These are phyloP conservation scores for Celoporthe dispersa DNA, from an alignment of 2,329 filamentous ascomycete species.

Conservation along the genomic window DNA sequence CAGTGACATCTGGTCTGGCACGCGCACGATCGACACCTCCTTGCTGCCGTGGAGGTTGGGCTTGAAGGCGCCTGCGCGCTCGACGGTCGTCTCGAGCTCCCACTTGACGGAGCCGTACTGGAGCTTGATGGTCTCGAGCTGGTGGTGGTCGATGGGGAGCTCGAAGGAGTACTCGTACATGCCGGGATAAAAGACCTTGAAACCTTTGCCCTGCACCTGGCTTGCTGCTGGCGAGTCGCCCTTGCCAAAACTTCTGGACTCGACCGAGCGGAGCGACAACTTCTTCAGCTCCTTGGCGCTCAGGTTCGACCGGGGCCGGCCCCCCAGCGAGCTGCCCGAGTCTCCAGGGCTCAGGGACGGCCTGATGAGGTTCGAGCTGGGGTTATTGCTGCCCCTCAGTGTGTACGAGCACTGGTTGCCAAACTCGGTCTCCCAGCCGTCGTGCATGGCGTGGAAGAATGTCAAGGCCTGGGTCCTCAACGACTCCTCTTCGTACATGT, in stretches of 20 bases:
- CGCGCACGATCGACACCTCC: slow-evolving; percentile 81
- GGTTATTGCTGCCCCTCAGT: slow-evolving; percentile 45
- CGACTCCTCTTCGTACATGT: slow-evolving; percentile 82
- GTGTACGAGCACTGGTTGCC: slow-evolving; percentile 66
- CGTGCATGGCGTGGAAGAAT: slow-evolving; percentile 83
- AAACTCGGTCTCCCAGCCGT: slow-evolving; percentile 63
- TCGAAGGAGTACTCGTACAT: slow-evolving; percentile 76
- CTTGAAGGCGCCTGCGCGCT: slow-evolving; percentile 87
- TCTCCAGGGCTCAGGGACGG: slow-evolving; percentile 33
- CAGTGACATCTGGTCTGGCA: slow-evolving; percentile 84
- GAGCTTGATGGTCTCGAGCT: slow-evolving; percentile 86
- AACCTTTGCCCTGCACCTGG: slow-evolving; percentile 67
- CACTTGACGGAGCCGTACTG: slow-evolving; percentile 88
- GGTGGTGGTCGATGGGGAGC: slow-evolving; percentile 83
- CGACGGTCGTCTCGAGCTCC: slow-evolving; percentile 82
- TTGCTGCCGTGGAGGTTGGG: slow-evolving; percentile 82
- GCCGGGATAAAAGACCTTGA: slow-evolving; percentile 82
- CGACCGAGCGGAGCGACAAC: slow-evolving; percentile 78
- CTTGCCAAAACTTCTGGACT: slow-evolving; percentile 84
- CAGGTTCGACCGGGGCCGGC: slow-evolving; percentile 39
- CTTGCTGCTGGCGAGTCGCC: slow-evolving; percentile 72
- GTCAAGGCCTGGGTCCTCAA: slow-evolving; percentile 87
- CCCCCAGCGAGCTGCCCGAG: slow-evolving; percentile 38
- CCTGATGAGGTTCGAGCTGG: slow-evolving; percentile 40
- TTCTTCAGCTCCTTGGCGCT: slow-evolving; percentile 62